Evolutionary conservation across 1,284 basidiomycete species (phyloP).

Genomic region (Irpex sp.): DNA sequence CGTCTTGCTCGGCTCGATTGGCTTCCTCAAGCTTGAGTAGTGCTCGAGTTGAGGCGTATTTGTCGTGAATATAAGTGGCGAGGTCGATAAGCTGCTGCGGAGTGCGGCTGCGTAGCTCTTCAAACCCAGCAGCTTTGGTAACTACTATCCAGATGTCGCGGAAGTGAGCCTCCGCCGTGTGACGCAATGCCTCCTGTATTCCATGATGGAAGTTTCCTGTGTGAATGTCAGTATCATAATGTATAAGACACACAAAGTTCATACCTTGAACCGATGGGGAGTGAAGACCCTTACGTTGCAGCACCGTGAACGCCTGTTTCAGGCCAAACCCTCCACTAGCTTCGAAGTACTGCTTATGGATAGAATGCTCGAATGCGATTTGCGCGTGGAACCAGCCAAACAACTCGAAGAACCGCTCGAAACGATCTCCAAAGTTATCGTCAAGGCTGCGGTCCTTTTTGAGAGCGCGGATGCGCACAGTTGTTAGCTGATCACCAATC

Average conservation of each 20-base stretch:
- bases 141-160: slow-evolving; percentile 24
- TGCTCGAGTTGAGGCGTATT: slow-evolving; percentile 1
- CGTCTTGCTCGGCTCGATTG: slow-evolving; percentile 24
- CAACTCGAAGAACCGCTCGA: slow-evolving; percentile 17
- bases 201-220: slow-evolving; percentile 29
- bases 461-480: slow-evolving; percentile 16
- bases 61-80: slow-evolving; percentile 11
- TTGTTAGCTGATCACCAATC: slow-evolving; percentile 26
- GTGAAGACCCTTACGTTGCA: slow-evolving; percentile 14
- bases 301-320: slow-evolving; percentile 11
- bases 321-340: slow-evolving; percentile 13
- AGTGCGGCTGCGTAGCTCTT: slow-evolving; percentile 18
- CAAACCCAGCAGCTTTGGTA: slow-evolving; percentile 14
- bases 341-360: slow-evolving; percentile 21
- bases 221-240: no score
- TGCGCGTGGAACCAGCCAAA: slow-evolving; percentile 23
- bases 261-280: slow-evolving; percentile 21
- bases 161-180: slow-evolving; percentile 29
- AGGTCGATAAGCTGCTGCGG: slow-evolving; percentile 22
- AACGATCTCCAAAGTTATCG: slow-evolving; percentile 16
- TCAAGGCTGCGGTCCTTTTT: slow-evolving; percentile 19
- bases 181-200: slow-evolving; percentile 27
- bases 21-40: slow-evolving; percentile 1
- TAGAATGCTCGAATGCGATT: slow-evolving; percentile 16
- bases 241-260: no score